phyloP scores from a whole-genome alignment of 768 basidiomycete species.

The Leccinum subgranulosum region DNA sequence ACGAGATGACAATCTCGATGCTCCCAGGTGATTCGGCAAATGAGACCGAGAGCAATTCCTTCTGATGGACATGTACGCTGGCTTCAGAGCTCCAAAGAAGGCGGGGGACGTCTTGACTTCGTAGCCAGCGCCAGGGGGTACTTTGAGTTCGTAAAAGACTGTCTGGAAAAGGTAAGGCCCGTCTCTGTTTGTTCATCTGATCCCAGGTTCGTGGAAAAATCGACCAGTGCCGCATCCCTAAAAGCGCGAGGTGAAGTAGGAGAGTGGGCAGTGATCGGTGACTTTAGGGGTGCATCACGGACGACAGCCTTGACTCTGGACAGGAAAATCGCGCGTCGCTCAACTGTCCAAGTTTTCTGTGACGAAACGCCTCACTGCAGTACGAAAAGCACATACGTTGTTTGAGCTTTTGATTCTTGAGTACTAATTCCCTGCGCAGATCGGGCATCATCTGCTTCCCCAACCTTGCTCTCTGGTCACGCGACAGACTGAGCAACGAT shows the following conservation, averaged over 20 bases:
- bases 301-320: slow-evolving; percentile 62
- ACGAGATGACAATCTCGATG: slow-evolving; percentile 8
- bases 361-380: not conserved
- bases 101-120: slow-evolving; percentile 35
- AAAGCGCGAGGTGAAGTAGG: slow-evolving; percentile 67
- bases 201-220: not conserved
- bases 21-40: slow-evolving; percentile 34
- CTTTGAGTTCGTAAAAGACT: slow-evolving; percentile 13
- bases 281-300: slow-evolving; percentile 68
- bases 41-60: slow-evolving; percentile 22
- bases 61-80: slow-evolving; percentile 16
- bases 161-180: slow-evolving; percentile 36
- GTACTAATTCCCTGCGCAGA: slow-evolving; percentile 71
- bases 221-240: not conserved
- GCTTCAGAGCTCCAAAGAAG: slow-evolving; percentile 63
- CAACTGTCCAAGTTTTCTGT: slow-evolving; percentile 40
- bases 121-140: slow-evolving; percentile 1
- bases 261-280: slow-evolving; percentile 66
- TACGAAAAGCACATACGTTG: slow-evolving; percentile 50
- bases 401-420: slow-evolving; percentile 70
- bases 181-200: slow-evolving; percentile 73
- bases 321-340: slow-evolving; percentile 72
- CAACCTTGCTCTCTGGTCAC: slow-evolving; percentile 48
- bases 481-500: slow-evolving; percentile 57
- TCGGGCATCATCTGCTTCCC: slow-evolving; percentile 49